Evolutionary conservation across 805 yeast genomes (phyloP), one percentile per base, ranked within the genome.

Genomic region (Kockiozyma suomiensis): DNA sequence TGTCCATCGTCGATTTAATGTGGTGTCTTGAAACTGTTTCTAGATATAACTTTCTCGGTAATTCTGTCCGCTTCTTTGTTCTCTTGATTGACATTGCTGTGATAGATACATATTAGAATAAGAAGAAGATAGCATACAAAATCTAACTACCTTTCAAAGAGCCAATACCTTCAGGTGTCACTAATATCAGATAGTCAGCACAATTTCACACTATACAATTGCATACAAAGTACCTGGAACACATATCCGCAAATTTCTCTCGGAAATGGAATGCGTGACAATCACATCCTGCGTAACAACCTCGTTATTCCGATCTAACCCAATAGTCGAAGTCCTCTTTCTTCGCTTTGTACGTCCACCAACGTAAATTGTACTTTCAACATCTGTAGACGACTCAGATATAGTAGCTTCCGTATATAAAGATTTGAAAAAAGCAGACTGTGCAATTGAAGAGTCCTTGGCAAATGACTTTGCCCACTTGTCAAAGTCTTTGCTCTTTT

Each of bases 221-320:
- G n/a, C n/a, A n/a, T n/a, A n/a, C n/a, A n/a, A n/a, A n/a, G n/a
- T 45, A 48, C 51, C 4, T 7, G 51, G 51, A 2, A 35, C 38
- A 10, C 17, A 3, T 12, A 48, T 33, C 17, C 41, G 38, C 30
- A 48, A 25, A 17, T 48, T 33, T 15, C 19, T 23, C 38, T 15
- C 51, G 21, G 41, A 28, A 10, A 48, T 23, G 10, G 41, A n/a
- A 13, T 21, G 41, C 12, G 26, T 32, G 7, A 48, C 21, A 8
- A 15, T 8, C 8, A 48, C 51, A 5, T 33, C 13, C n/a, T 48
- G 17, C 41, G 4, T 7, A 4, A 48, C 51, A 17, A 32, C 26
- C 23, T n/a, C 5, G 17, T 26, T 28, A 4, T 6, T 25, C 37
- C 30, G n/a, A 46, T 46, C 21, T 17, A 46, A 38, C 38, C 38